Evolutionary conservation across 352 stramenopile genomes (phyloP).

Genomic region (Blastocystis sp.): DNA sequence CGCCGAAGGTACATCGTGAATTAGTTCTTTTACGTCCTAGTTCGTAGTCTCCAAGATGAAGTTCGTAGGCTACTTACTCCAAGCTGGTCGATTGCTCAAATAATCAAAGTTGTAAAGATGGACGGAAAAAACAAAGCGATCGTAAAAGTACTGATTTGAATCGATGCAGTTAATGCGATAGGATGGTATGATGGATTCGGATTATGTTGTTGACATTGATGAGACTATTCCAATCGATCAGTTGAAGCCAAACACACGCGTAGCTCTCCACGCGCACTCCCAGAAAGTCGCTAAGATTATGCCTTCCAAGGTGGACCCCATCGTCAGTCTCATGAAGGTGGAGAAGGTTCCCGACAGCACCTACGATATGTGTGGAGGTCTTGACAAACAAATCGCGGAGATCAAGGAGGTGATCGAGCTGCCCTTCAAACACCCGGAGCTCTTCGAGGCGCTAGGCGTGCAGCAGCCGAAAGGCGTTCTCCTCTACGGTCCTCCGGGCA

Average conservation of each 20-base stretch:
- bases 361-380: conserved; percentile 98
- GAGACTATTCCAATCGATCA: conserved; percentile 88
- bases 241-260: conserved; percentile 94
- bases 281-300: conserved; percentile 99
- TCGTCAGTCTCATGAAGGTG: conserved; percentile 88
- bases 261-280: conserved; percentile 96
- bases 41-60: conserved; percentile 95
- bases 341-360: conserved; percentile 99
- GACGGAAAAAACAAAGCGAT: conserved; percentile 91
- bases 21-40: conserved; percentile 65
- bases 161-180: background rate
- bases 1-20: conserved; percentile 79
- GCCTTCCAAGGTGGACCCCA: conserved; percentile 89
- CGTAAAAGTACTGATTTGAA: conserved; percentile 81
- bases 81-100: conserved; percentile 94
- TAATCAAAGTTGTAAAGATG: conserved; percentile 92
- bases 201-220: conserved; percentile 99
- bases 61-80: conserved; percentile 95
- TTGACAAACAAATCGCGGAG: conserved; percentile 98
- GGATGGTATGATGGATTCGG: conserved; percentile 89
- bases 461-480: conserved; percentile 88
- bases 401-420: conserved; percentile 99
- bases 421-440: conserved; percentile 98
- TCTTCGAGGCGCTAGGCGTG: conserved; percentile 96
- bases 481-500: conserved; percentile 91